These are phyloP conservation scores for Mortierella sp. DNA, from an alignment of 371 early-diverging fungal species.

Conservation along the genomic window DNA sequence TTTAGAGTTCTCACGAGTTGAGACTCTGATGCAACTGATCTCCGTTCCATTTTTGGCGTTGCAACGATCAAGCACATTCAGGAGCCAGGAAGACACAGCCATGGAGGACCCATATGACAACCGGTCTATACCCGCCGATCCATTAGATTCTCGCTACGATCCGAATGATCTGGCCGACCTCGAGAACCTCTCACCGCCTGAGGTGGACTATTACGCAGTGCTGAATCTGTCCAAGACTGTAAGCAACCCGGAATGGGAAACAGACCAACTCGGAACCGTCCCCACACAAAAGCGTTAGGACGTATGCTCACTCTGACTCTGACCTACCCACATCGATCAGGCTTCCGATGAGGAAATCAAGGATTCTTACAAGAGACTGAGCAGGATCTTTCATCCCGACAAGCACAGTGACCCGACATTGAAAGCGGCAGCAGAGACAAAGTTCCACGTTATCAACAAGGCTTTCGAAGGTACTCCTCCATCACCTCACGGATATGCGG, in stretches of 20 bases:
- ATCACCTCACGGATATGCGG: not conserved
- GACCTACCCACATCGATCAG: too few species aligned
- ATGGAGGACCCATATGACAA: constrained; percentile 66
- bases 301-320: too few species aligned
- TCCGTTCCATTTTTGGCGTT: too few species aligned
- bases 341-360: constrained; percentile 90
- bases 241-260: constrained; percentile 12
- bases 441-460: constrained; percentile 83
- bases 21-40: too few species aligned
- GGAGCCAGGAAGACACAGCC: too few species aligned
- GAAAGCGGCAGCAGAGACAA: constrained; percentile 72
- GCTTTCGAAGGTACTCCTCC: constrained; percentile 88
- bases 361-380: constrained; percentile 83
- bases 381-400: constrained; percentile 92
- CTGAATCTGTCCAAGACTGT: constrained; percentile 85
- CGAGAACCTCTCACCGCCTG: constrained; percentile 55
- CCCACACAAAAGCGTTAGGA: not conserved
- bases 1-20: too few species aligned
- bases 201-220: constrained; percentile 82
- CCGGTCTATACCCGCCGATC: constrained; percentile 50
- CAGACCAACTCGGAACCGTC: too few species aligned
- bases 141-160: constrained; percentile 4
- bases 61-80: too few species aligned
- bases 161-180: constrained; percentile 58
- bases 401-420: constrained; percentile 70